Conservation (phyloP, 2,329 filamentous ascomycete genomes). For the Nothomitra cinnamomea region DNA sequence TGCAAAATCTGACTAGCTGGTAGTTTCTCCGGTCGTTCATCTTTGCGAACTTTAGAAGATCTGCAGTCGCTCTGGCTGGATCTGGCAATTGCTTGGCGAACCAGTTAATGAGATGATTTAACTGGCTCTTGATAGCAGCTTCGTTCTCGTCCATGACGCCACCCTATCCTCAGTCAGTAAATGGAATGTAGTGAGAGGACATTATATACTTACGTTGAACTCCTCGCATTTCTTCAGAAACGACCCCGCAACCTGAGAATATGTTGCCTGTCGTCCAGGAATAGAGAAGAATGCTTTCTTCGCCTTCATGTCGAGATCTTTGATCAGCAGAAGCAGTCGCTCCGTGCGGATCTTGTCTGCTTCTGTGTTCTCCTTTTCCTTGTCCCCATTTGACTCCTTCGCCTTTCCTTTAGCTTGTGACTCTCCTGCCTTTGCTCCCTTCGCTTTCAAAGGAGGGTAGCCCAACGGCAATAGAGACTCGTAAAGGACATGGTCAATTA, state of each 20-base stretch:
- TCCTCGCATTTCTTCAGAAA: constrained; percentile 74
- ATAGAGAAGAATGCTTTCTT: constrained; percentile 80
- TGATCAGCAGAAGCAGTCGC: constrained; percentile 66
- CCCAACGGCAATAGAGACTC: constrained; percentile 80
- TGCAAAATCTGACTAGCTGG: constrained; percentile 73
- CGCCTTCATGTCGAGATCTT: constrained; percentile 57
- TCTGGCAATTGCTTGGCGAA: constrained; percentile 65
- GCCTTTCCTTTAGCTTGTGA: constrained; percentile 43
- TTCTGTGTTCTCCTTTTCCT: constrained; percentile 22
- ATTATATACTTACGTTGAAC: constrained; percentile 41
- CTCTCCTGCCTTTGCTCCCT: constrained; percentile 27
- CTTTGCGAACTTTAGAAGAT: constrained; percentile 83
- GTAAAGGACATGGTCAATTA: constrained; percentile 71
- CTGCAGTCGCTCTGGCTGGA: constrained; percentile 47
- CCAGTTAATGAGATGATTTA: constrained; percentile 57
- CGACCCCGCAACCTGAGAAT: constrained; percentile 55
- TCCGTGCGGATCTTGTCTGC: constrained; percentile 57
- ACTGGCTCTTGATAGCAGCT: constrained; percentile 48
- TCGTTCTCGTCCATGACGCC: constrained; percentile 59
- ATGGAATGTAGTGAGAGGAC: background rate
- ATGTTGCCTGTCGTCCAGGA: constrained; percentile 59
- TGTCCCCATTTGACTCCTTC: constrained; percentile 21
- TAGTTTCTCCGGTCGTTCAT: constrained; percentile 80
- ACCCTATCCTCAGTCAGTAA: constrained; percentile 27
- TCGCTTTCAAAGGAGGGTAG: constrained; percentile 56